Conservation (phyloP, 805 yeast species). For the Ogataea paradorogensis region DNA sequence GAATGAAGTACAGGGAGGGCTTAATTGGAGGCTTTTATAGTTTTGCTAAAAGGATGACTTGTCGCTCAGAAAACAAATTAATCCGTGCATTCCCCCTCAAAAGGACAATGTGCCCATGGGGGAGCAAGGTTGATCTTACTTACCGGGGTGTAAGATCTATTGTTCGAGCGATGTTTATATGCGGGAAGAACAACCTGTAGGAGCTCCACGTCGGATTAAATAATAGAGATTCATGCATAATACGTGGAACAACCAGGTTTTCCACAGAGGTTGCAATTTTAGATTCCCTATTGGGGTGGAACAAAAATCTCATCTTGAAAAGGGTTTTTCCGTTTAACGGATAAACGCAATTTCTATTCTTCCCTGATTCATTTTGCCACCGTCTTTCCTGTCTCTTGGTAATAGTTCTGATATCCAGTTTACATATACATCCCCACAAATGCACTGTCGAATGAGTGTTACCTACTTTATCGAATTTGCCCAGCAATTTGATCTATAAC, state of each 20-base stretch:
- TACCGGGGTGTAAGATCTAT: not conserved
- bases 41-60: no score
- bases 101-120: constrained; percentile 1
- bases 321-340: not conserved
- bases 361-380: no score
- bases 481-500: no score
- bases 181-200: not conserved
- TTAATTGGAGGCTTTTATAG: no score
- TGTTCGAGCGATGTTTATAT: not conserved
- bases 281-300: no score
- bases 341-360: no score
- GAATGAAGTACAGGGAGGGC: not conserved
- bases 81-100: not conserved
- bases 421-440: no score
- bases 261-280: no score
- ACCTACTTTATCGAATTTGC: no score
- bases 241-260: not conserved
- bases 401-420: no score
- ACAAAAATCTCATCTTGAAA: not conserved
- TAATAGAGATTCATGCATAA: not conserved
- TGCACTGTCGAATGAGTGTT: no score
- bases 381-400: no score
- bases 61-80: not conserved
- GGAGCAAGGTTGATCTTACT: not conserved
- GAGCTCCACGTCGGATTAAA: not conserved